phyloP scores from a whole-genome alignment of 1,284 basidiomycete species.

The Mycosarcoma mackinlayi region DNA sequence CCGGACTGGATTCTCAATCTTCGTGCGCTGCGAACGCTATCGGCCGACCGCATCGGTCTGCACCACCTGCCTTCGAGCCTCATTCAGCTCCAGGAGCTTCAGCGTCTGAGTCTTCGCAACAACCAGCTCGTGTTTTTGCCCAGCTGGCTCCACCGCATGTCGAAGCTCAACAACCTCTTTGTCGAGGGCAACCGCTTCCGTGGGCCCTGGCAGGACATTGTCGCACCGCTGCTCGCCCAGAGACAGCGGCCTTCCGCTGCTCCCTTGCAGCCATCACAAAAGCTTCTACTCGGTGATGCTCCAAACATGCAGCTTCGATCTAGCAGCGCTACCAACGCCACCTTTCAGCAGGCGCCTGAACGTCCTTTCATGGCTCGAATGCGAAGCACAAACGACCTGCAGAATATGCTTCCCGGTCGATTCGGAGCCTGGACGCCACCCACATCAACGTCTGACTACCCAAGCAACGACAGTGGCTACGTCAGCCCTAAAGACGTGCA shows the following conservation, averaged over 20 bases:
- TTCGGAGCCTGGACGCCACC: slow-evolving; percentile 15
- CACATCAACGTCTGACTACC: slow-evolving; percentile 18
- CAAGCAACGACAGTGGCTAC: slow-evolving; percentile 25
- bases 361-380: slow-evolving; percentile 30
- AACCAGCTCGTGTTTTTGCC: slow-evolving; percentile 91
- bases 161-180: slow-evolving; percentile 83
- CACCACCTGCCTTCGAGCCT: slow-evolving; percentile 74
- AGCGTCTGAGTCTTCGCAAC: slow-evolving; percentile 85
- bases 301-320: neutral
- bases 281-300: slow-evolving; percentile 1
- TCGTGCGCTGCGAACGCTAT: slow-evolving; percentile 82
- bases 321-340: slow-evolving; percentile 9
- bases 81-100: slow-evolving; percentile 75
- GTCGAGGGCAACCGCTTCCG: slow-evolving; percentile 94
- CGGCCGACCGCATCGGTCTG: slow-evolving; percentile 87
- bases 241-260: neutral
- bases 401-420: slow-evolving; percentile 13
- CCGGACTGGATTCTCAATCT: slow-evolving; percentile 78
- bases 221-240: slow-evolving; percentile 68
- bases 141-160: slow-evolving; percentile 88
- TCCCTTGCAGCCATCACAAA: slow-evolving; percentile 4
- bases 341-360: neutral
- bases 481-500: slow-evolving; percentile 11
- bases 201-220: slow-evolving; percentile 86
- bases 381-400: slow-evolving; percentile 46